A percentile compares a stretch with the other conserved stretches of the same genome.
Evolutionary conservation across 2,329 filamentous ascomycete species (phyloP).

Genomic region (Talaromyces atroroseus): DNA sequence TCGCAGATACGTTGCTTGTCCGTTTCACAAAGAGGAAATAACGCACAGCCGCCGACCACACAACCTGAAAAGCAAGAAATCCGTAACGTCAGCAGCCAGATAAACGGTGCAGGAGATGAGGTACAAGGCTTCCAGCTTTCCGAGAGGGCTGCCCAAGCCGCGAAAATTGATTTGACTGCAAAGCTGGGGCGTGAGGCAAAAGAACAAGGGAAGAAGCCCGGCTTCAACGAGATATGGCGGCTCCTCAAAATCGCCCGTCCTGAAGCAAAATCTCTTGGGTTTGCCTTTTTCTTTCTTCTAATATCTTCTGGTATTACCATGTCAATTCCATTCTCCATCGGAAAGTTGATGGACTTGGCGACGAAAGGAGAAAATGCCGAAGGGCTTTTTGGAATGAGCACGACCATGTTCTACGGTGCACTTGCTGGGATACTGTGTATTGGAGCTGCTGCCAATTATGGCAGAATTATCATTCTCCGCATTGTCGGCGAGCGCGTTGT

Average conservation of each 20-base stretch:
- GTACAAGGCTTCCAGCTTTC: conserved; percentile 63
- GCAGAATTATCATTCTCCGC: conserved; percentile 83
- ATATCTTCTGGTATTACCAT: conserved; percentile 90
- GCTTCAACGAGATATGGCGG: conserved; percentile 72
- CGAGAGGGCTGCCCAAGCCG: conserved; percentile 79
- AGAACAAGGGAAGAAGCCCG: conserved; percentile 48
- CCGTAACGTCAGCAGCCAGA: conserved; percentile 29
- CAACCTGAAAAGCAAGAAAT: conserved; percentile 16
- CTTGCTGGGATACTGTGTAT: conserved; percentile 71
- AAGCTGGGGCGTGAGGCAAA: conserved; percentile 76
- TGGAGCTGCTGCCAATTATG: conserved; percentile 87
- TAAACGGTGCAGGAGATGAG: conserved; percentile 45
- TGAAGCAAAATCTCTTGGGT: conserved; percentile 68
- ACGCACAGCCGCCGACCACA: conserved; percentile 20
- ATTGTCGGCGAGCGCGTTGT: conserved; percentile 96
- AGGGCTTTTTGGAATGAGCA: conserved; percentile 74
- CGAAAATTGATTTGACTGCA: conserved; percentile 83
- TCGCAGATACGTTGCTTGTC: conserved; percentile 24
- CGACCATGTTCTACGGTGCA: conserved; percentile 82
- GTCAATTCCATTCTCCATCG: conserved; percentile 94
- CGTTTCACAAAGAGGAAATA: conserved; percentile 22
- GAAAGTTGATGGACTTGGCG: conserved; percentile 87
- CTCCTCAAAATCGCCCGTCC: conserved; percentile 84
- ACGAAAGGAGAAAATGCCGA: conserved; percentile 61
- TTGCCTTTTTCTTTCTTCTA: conserved; percentile 79